Conservation (phyloP, 2,329 filamentous ascomycete species). For the Xylaria digitata region DNA sequence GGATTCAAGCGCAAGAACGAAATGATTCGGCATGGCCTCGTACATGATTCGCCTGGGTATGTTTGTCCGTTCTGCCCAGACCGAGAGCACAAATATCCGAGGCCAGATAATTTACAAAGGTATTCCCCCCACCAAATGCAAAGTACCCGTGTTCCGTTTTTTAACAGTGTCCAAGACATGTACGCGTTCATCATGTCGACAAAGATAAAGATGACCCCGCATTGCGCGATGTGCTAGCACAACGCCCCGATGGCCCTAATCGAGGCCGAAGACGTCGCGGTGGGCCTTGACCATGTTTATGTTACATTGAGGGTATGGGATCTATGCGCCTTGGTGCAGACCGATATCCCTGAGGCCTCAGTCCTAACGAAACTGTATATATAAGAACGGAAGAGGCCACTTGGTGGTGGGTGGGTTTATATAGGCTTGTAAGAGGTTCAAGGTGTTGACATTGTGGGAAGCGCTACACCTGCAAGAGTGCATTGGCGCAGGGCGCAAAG, state of each 20-base stretch:
- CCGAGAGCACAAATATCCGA: slow-evolving; percentile 91
- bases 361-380: slow-evolving; percentile 37
- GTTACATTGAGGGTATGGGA: slow-evolving; percentile 4
- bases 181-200: slow-evolving; percentile 90
- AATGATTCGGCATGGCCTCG: slow-evolving; percentile 82
- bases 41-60: slow-evolving; percentile 94
- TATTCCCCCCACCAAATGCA: slow-evolving; percentile 52
- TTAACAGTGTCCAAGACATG: slow-evolving; percentile 71
- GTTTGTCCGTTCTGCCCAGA: slow-evolving; percentile 96
- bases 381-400: slow-evolving; percentile 6
- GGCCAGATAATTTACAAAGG: slow-evolving; percentile 96
- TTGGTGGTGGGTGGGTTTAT: slow-evolving; percentile 21
- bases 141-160: slow-evolving; percentile 23
- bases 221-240: slow-evolving; percentile 84
- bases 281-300: slow-evolving; percentile 48
- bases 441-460: slow-evolving; percentile 17
- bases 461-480: slow-evolving; percentile 18
- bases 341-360: slow-evolving; percentile 18
- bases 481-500: slow-evolving; percentile 38
- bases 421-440: slow-evolving; percentile 19
- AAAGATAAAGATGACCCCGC: slow-evolving; percentile 87
- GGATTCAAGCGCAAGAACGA: slow-evolving; percentile 80
- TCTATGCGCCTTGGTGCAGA: slow-evolving; percentile 26
- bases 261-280: slow-evolving; percentile 80
- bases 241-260: slow-evolving; percentile 84